Conservation (phyloP, 2,329 filamentous ascomycete species). For the Rachicladosporium sp. region DNA sequence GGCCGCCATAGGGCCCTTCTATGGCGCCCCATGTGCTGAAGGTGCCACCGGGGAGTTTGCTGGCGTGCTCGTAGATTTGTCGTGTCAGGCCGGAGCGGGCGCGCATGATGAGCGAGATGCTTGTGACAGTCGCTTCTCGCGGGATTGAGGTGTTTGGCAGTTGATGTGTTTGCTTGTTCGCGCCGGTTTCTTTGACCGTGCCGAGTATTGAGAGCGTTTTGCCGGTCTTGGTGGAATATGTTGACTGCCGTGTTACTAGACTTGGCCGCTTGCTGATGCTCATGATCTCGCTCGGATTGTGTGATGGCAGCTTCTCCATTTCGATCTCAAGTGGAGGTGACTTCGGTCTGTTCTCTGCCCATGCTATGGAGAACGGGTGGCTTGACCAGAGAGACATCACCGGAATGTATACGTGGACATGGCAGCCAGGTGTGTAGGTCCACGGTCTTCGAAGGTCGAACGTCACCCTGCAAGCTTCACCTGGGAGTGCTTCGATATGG, state of each 20-base stretch:
- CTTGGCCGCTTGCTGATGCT: slow-evolving; percentile 6
- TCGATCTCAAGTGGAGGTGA: slow-evolving; percentile 19
- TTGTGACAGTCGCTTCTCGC: slow-evolving; percentile 24
- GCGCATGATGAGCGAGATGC: slow-evolving; percentile 60
- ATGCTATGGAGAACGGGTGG: slow-evolving; percentile 40
- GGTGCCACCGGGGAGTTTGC: slow-evolving; percentile 46
- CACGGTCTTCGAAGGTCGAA: slow-evolving; percentile 45
- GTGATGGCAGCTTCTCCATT: slow-evolving; percentile 21
- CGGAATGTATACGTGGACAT: slow-evolving; percentile 50
- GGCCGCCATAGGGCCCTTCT: slow-evolving; percentile 65
- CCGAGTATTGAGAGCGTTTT: slow-evolving; percentile 5
- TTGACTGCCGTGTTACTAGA: slow-evolving; percentile 4
- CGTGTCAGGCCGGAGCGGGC: slow-evolving; percentile 63
- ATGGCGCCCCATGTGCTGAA: slow-evolving; percentile 54
- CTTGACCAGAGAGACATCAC: slow-evolving; percentile 29
- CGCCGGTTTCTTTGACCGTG: background rate
- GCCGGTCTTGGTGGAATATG: slow-evolving; percentile 6
- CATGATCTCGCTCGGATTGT: slow-evolving; percentile 1
- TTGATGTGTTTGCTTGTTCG: slow-evolving; percentile 7
- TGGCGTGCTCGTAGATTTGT: slow-evolving; percentile 55
- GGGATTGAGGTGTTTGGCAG: slow-evolving; percentile 13
- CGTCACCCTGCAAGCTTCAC: slow-evolving; percentile 48
- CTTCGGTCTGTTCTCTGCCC: slow-evolving; percentile 25
- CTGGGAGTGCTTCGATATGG: slow-evolving; percentile 46
- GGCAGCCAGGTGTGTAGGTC: slow-evolving; percentile 42